A percentile compares a stretch with the other conserved stretches of the same genome.
Evolutionary conservation across 2,329 filamentous ascomycete species (phyloP).

Genomic region (Moelleriella libera): DNA sequence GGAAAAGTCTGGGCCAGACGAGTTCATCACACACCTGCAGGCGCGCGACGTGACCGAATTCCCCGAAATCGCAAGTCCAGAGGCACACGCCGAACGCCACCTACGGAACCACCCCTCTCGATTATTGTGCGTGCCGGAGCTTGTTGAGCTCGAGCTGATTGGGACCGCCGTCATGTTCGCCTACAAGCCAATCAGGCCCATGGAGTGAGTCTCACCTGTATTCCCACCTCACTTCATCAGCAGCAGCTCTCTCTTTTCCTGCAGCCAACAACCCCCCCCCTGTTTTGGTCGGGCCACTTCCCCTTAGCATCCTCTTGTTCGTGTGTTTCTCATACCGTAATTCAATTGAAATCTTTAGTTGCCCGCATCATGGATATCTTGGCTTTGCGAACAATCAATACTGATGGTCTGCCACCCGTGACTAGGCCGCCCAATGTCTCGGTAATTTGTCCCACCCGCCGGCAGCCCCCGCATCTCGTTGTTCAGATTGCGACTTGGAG

Average conservation of each 20-base stretch:
- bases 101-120: background rate
- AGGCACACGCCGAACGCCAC: background rate
- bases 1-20: background rate
- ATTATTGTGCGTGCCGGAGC: background rate
- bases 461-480: background rate
- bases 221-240: background rate
- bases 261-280: background rate
- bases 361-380: constrained; percentile 2
- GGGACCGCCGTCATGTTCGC: constrained; percentile 14
- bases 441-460: constrained; percentile 11
- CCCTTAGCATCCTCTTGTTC: background rate
- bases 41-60: background rate
- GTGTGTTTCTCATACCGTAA: background rate
- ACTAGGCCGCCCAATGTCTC: constrained; percentile 19
- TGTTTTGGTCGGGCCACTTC: background rate
- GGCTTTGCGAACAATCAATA: constrained; percentile 5
- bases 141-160: background rate
- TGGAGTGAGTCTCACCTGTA: constrained; percentile 18
- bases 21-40: background rate
- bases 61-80: background rate
- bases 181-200: constrained; percentile 21
- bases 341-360: background rate
- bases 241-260: background rate
- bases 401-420: constrained; percentile 11
- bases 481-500: background rate